Conservation (phyloP, 2,329 filamentous ascomycete genomes). For the Magnaporthiopsis rhizophila region DNA sequence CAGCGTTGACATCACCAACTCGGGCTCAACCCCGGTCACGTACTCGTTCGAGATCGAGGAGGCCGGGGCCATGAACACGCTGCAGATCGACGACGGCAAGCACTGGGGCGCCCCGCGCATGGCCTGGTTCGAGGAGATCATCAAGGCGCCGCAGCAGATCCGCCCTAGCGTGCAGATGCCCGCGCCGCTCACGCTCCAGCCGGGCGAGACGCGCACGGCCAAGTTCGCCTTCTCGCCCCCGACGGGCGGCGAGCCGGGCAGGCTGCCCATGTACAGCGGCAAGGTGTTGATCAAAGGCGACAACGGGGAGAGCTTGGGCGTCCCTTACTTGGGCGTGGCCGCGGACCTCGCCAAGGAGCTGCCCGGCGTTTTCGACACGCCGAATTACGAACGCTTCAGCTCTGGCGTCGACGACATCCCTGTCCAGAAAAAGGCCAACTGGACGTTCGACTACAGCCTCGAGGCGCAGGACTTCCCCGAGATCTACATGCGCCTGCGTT, state of each 20-base stretch:
- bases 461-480: constrained; percentile 20
- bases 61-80: constrained; percentile 28
- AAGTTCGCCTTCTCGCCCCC: constrained; percentile 20
- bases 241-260: constrained; percentile 14
- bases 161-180: constrained; percentile 8
- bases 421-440: constrained; percentile 4
- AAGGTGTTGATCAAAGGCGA: constrained; percentile 22
- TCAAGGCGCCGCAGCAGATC: constrained; percentile 11
- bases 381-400: neutral
- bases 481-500: constrained; percentile 17
- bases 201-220: constrained; percentile 17
- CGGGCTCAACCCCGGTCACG: constrained; percentile 23
- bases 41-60: constrained; percentile 24
- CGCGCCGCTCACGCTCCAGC: constrained; percentile 16
- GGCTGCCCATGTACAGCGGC: constrained; percentile 26
- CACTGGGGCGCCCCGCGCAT: constrained; percentile 10
- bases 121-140: constrained; percentile 8
- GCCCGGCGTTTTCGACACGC: neutral
- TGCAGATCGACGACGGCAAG: constrained; percentile 7
- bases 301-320: constrained; percentile 23
- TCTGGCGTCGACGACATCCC: neutral
- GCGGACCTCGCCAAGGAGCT: neutral
- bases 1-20: constrained; percentile 27
- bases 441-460: constrained; percentile 17
- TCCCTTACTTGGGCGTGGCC: constrained; percentile 22